Percentiles rank a stretch among this genome's conserved stretches.
Conservation (phyloP, 371 early-diverging fungal species). For the Mucor circinelloides region DNA sequence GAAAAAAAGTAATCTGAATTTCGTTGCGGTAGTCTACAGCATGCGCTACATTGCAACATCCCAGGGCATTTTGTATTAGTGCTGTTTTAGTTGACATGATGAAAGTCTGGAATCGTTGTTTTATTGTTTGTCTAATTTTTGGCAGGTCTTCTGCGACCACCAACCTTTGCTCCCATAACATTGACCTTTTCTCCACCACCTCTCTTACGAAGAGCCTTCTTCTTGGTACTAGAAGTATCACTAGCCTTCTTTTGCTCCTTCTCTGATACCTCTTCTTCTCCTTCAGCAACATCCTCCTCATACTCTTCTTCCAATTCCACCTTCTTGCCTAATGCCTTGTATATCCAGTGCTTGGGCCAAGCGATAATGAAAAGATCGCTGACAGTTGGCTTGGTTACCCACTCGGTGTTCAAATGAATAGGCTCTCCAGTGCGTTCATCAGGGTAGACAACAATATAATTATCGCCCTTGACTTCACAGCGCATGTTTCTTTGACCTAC, state of each 20-base stretch:
- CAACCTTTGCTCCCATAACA: slow-evolving; percentile 40
- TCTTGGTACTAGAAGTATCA: slow-evolving; percentile 4
- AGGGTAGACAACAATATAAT: slow-evolving; percentile 42
- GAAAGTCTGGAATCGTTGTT: no score
- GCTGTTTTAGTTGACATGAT: no score
- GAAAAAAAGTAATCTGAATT: no score
- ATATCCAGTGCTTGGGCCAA: slow-evolving; percentile 26
- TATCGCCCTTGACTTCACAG: slow-evolving; percentile 49
- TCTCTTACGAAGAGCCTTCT: slow-evolving; percentile 25
- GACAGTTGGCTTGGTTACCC: slow-evolving; percentile 33
- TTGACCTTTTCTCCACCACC: slow-evolving; percentile 27
- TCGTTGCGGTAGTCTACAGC: no score
- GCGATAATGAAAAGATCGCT: slow-evolving; percentile 29
- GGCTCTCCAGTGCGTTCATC: slow-evolving; percentile 33
- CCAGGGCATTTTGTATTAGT: no score
- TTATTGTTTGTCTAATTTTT: slow-evolving; percentile 5
- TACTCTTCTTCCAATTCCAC: slow-evolving; percentile 11
- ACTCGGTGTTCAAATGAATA: slow-evolving; percentile 41
- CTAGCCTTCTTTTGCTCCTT: not conserved
- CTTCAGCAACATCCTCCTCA: slow-evolving; percentile 17
- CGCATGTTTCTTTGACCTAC: slow-evolving; percentile 38
- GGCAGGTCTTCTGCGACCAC: slow-evolving; percentile 43
- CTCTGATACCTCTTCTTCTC: slow-evolving; percentile 2
- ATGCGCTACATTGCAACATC: no score
- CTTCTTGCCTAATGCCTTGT: slow-evolving; percentile 26